These are phyloP conservation scores for Paxillus rubicundulus DNA, from an alignment of 768 basidiomycete species.

Conservation along the genomic window DNA sequence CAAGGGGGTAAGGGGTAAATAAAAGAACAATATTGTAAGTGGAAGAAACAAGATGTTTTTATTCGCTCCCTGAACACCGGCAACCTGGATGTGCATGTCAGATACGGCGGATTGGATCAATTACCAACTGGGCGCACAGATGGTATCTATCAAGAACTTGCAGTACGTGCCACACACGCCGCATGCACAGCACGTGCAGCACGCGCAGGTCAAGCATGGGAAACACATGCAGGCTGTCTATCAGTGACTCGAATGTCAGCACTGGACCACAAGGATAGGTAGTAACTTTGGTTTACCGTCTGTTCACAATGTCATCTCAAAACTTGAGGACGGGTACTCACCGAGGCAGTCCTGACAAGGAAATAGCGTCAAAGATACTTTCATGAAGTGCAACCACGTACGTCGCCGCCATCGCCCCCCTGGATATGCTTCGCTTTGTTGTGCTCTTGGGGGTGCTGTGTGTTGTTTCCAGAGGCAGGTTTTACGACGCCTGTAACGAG, in stretches of 20 bases:
- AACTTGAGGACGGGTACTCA: slow-evolving; percentile 32
- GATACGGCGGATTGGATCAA: background rate
- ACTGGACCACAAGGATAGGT: background rate
- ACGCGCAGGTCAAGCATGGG: slow-evolving; percentile 23
- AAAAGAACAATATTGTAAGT: background rate
- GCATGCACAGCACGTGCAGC: no score
- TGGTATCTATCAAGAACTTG: slow-evolving; percentile 42
- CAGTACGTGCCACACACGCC: no score
- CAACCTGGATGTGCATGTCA: slow-evolving; percentile 47
- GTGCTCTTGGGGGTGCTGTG: slow-evolving; percentile 40
- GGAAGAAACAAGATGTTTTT: slow-evolving; percentile 3
- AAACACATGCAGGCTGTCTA: slow-evolving; percentile 69
- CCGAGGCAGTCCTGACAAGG: slow-evolving; percentile 65
- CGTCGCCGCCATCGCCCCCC: slow-evolving; percentile 70
- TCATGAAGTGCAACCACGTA: slow-evolving; percentile 18
- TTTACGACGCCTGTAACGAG: slow-evolving; percentile 43
- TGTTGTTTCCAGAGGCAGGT: slow-evolving; percentile 36
- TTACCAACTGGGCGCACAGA: slow-evolving; percentile 47
- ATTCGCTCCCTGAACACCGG: slow-evolving; percentile 48
- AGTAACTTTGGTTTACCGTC: slow-evolving; percentile 44
- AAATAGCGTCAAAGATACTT: background rate
- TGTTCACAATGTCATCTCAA: slow-evolving; percentile 21
- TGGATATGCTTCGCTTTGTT: slow-evolving; percentile 56
- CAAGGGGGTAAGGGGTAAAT: background rate
- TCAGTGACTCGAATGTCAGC: slow-evolving; percentile 1